Evolutionary conservation across 768 basidiomycete species (phyloP).

Genomic region (Trametes cinnabarina): DNA sequence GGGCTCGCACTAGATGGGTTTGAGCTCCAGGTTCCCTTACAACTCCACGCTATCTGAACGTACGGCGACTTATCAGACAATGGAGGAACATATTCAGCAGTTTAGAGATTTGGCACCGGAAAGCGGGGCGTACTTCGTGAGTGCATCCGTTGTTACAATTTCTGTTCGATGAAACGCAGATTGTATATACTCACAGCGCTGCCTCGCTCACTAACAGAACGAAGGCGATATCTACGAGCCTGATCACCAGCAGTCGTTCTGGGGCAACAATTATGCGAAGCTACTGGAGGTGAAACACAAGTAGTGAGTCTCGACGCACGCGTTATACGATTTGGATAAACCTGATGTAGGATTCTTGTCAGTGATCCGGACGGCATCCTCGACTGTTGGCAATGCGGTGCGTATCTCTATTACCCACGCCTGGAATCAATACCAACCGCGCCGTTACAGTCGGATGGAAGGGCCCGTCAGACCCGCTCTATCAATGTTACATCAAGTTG

Average conservation of each 20-base stretch:
- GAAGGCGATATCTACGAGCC: conserved; percentile 37
- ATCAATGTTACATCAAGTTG: no score
- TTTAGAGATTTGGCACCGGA: conserved; percentile 25
- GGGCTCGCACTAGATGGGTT: neutral
- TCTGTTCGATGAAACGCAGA: no score
- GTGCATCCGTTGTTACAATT: conserved; percentile 1
- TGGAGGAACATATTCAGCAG: conserved; percentile 2
- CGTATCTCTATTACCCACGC: no score
- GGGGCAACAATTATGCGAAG: conserved; percentile 34
- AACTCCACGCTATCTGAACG: neutral
- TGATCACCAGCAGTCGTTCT: conserved; percentile 31
- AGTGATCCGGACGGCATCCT: no score
- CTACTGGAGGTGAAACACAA: conserved; percentile 32
- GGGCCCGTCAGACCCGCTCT: no score
- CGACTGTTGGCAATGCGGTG: no score
- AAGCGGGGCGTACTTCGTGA: conserved; percentile 33
- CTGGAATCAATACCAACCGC: no score
- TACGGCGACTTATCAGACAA: neutral
- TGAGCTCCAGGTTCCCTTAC: neutral
- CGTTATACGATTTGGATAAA: no score
- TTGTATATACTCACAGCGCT: no score
- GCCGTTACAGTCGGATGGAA: no score
- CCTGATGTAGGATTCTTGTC: no score
- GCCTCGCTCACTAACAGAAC: conserved; percentile 22
- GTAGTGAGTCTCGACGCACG: conserved; percentile 34